Conservation (phyloP, 2,329 filamentous ascomycete genomes). For the Pseudogymnoascus sp. region DNA sequence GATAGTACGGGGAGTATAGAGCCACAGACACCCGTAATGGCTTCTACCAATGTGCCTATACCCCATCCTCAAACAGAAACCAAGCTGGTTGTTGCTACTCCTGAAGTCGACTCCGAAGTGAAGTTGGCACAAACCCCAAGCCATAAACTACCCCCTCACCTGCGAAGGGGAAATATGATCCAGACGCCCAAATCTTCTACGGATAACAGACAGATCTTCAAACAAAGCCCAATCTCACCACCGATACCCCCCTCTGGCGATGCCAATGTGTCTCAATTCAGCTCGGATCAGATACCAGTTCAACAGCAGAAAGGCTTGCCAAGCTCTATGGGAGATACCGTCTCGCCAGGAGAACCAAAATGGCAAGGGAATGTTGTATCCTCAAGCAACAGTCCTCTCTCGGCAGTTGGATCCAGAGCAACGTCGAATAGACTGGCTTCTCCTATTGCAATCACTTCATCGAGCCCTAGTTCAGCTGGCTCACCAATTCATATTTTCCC, state of each 20-base stretch:
- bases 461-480: background rate
- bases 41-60: background rate
- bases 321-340: background rate
- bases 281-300: background rate
- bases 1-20: background rate
- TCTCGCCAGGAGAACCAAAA: background rate
- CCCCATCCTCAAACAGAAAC: background rate
- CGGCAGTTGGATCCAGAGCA: background rate
- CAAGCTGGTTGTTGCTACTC: background rate
- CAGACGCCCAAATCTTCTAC: background rate
- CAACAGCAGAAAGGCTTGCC: background rate
- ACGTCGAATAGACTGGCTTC: background rate
- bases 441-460: background rate
- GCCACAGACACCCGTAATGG: background rate
- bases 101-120: background rate
- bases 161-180: background rate
- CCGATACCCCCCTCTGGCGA: no score
- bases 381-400: background rate
- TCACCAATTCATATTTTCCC: constrained; percentile 1
- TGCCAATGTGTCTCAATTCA: background rate
- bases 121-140: background rate
- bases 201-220: background rate
- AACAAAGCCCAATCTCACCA: background rate
- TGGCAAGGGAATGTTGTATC: background rate
- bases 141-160: background rate